Conservation (phyloP, 1,139 yeast genomes). For the Taphrina populina region DNA sequence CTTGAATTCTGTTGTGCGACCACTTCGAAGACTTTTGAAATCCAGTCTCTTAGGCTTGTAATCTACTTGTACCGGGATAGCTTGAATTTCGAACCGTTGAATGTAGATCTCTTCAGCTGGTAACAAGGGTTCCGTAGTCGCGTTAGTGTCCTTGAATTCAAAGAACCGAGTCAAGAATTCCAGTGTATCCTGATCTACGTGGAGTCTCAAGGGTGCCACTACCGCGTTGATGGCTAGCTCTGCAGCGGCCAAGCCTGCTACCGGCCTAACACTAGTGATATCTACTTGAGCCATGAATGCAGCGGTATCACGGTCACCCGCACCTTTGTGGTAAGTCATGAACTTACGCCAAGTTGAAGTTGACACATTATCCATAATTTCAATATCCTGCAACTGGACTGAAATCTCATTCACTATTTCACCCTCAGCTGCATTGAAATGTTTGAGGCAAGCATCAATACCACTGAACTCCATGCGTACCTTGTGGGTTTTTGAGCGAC, state of each 20-base stretch:
- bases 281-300: constrained; percentile 61
- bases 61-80: constrained; percentile 70
- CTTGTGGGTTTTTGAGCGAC: constrained; percentile 67
- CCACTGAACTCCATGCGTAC: constrained; percentile 58
- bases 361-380: constrained; percentile 73
- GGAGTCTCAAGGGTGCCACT: constrained; percentile 72
- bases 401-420: constrained; percentile 51
- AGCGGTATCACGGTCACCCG: constrained; percentile 66
- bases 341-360: constrained; percentile 92
- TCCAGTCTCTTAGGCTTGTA: constrained; percentile 90
- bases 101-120: constrained; percentile 36
- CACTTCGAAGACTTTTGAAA: constrained; percentile 77
- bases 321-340: constrained; percentile 63
- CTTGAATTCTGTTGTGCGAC: constrained; percentile 80
- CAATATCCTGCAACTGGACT: constrained; percentile 58
- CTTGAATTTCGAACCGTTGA: constrained; percentile 65
- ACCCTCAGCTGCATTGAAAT: constrained; percentile 51
- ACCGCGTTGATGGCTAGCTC: constrained; percentile 62
- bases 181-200: constrained; percentile 89
- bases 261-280: constrained; percentile 65
- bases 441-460: constrained; percentile 52
- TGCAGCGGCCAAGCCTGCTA: constrained; percentile 61
- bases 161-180: constrained; percentile 79
- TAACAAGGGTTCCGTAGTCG: constrained; percentile 39
- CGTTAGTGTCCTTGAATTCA: constrained; percentile 63